Percentiles rank a stretch among this genome's conserved stretches.
Evolutionary conservation across 495 filamentous ascomycete genomes (phyloP).

Genomic region (Aspergillus conjunctus): DNA sequence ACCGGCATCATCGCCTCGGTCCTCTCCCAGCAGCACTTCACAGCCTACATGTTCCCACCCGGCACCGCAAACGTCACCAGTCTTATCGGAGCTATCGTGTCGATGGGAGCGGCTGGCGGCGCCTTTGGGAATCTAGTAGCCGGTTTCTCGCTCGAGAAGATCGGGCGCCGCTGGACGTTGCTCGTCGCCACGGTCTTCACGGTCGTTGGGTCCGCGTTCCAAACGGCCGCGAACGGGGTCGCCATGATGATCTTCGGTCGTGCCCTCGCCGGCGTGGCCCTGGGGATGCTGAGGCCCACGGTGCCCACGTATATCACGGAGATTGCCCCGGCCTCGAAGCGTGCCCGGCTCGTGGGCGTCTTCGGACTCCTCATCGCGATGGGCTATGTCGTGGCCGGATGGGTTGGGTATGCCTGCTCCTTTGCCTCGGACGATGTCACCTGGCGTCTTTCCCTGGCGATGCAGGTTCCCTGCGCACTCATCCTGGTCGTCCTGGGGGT

Average conservation of each 20-base stretch:
- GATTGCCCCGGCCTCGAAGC: constrained; percentile 60
- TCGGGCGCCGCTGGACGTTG: constrained; percentile 61
- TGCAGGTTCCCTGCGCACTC: neutral
- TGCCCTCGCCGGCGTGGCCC: constrained; percentile 64
- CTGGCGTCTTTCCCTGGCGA: neutral
- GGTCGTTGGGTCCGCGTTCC: constrained; percentile 62
- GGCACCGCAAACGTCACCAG: too few species aligned
- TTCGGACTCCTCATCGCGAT: neutral
- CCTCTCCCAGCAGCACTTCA: too few species aligned
- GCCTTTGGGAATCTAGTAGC: constrained; percentile 59
- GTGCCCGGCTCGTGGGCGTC: constrained; percentile 55
- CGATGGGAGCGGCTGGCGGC: constrained; percentile 63
- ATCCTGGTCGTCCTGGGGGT: neutral
- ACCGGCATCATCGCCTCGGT: too few species aligned
- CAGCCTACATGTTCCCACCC: too few species aligned
- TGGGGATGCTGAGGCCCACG: constrained; percentile 68
- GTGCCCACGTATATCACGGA: constrained; percentile 71
- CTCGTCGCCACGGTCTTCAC: constrained; percentile 63
- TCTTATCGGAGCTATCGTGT: constrained; percentile 54
- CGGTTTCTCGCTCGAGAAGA: constrained; percentile 60
- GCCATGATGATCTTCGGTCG: constrained; percentile 63
- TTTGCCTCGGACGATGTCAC: neutral
- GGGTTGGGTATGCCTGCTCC: neutral
- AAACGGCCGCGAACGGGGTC: constrained; percentile 53
- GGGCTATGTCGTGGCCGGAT: neutral